These are phyloP conservation scores for Phytophthora tubulina DNA, from an alignment of 352 stramenopile species.

Conservation along the genomic window DNA sequence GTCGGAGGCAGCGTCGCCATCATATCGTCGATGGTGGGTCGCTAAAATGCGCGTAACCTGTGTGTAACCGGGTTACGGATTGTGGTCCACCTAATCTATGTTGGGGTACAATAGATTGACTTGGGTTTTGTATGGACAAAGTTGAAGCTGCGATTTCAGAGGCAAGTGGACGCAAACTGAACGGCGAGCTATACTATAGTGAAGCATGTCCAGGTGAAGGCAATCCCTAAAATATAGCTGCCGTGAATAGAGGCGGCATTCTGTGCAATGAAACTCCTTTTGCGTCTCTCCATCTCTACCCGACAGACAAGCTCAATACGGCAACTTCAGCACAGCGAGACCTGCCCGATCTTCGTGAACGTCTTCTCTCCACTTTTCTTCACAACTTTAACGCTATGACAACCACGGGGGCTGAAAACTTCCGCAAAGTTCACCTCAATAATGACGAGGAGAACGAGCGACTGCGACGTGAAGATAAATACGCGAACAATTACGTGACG, in stretches of 20 bases:
- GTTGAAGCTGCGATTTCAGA: conserved; percentile 16
- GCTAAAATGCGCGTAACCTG: conserved; percentile 1
- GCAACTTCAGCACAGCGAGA: neutral
- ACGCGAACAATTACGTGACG: conserved; percentile 79
- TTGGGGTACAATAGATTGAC: neutral
- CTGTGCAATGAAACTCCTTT: conserved; percentile 19
- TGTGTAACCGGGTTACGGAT: conserved; percentile 2
- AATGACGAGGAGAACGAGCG: conserved; percentile 72
- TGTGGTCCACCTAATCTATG: conserved; percentile 7
- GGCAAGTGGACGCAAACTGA: too few species aligned
- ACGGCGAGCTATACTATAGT: too few species aligned
- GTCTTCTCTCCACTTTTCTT: neutral
- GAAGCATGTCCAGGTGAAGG: too few species aligned
- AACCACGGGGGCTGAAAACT: conserved; percentile 32
- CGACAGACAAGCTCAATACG: conserved; percentile 2
- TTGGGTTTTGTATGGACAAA: conserved; percentile 20
- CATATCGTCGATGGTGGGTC: conserved; percentile 9
- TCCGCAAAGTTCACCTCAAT: conserved; percentile 66
- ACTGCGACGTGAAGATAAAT: conserved; percentile 50
- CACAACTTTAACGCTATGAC: conserved; percentile 20
- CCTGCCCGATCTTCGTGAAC: neutral
- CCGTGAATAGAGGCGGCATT: conserved; percentile 14
- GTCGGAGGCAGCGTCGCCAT: conserved; percentile 23
- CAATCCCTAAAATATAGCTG: conserved; percentile 17
- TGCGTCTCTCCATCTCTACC: conserved; percentile 20